Conservation (phyloP, 176 grass and related monocot species). For the Poa pratensis region DNA sequence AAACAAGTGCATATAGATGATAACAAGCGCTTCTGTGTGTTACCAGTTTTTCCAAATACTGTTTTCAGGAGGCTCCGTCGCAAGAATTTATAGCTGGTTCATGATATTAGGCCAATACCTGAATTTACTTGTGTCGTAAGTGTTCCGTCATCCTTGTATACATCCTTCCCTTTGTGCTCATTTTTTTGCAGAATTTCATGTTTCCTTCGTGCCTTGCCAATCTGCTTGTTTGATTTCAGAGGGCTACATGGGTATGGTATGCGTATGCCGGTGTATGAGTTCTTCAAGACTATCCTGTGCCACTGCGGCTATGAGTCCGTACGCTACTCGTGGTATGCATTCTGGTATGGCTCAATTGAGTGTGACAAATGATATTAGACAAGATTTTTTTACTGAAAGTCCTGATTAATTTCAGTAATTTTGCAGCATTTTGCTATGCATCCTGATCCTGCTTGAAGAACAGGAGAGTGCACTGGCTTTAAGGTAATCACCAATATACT, state of each 20-base stretch:
- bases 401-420: not conserved
- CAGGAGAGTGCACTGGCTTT: not conserved
- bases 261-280: not conserved
- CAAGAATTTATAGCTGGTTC: not conserved
- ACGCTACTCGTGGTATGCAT: not conserved
- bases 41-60: not conserved
- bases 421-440: not conserved
- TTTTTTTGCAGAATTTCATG: not conserved
- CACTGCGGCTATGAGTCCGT: not conserved
- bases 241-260: not conserved
- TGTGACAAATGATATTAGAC: not conserved
- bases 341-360: not conserved
- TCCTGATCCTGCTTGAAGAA: not conserved
- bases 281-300: not conserved
- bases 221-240: not conserved
- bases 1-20: not conserved
- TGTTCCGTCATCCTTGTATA: not conserved
- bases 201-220: not conserved
- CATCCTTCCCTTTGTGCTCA: not conserved
- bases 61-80: not conserved
- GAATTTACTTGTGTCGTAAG: not conserved
- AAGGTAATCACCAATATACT: too few relatives aligned
- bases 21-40: not conserved
- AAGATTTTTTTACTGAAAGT: not conserved
- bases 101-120: not conserved